These are phyloP conservation scores for Metarhizium anisopliae DNA, from an alignment of 2,329 filamentous ascomycete genomes.

Conservation along the genomic window DNA sequence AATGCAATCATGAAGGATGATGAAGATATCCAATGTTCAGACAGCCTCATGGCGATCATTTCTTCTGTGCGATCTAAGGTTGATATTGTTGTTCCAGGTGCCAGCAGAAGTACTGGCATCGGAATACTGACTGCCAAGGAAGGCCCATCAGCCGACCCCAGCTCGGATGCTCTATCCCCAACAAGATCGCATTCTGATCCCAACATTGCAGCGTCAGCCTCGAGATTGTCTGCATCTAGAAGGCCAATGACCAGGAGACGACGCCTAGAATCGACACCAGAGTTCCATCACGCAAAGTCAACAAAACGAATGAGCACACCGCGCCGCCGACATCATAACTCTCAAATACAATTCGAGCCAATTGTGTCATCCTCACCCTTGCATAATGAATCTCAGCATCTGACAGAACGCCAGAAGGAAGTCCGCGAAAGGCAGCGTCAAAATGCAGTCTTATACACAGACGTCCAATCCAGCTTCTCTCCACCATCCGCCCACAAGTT, in stretches of 20 bases:
- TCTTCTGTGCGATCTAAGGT: constrained; percentile 47
- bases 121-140: constrained; percentile 33
- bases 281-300: constrained; percentile 13
- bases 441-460: constrained; percentile 57
- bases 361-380: constrained; percentile 51
- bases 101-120: constrained; percentile 29
- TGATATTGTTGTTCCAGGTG: constrained; percentile 36
- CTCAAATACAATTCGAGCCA: constrained; percentile 67
- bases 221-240: constrained; percentile 11
- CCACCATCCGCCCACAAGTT: constrained; percentile 13
- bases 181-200: constrained; percentile 18
- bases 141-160: constrained; percentile 40
- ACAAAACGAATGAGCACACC: constrained; percentile 29
- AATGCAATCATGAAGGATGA: constrained; percentile 58
- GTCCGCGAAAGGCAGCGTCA: constrained; percentile 65
- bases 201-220: constrained; percentile 7
- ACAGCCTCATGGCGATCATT: constrained; percentile 52
- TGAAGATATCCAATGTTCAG: constrained; percentile 53
- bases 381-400: constrained; percentile 55
- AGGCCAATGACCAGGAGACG: constrained; percentile 18
- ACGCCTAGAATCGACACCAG: constrained; percentile 18
- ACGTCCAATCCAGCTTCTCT: constrained; percentile 47
- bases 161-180: constrained; percentile 21
- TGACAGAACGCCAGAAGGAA: constrained; percentile 75
- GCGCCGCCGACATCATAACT: constrained; percentile 67